Conservation (phyloP, 2,329 filamentous ascomycete genomes). For the Zasmidium angulare region DNA sequence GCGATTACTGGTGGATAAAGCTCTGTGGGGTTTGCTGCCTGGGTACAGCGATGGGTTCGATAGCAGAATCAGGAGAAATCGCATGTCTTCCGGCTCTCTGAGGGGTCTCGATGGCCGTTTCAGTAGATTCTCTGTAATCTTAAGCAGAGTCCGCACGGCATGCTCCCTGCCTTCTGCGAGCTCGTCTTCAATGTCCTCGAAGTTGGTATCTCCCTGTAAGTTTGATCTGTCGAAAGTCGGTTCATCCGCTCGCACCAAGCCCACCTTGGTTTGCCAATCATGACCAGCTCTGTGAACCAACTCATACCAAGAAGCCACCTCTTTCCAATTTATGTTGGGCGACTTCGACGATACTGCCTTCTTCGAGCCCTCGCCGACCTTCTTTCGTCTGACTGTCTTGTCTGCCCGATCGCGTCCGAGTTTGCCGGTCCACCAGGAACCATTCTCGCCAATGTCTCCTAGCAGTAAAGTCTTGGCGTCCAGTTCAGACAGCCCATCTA, state of each 20-base stretch:
- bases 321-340: conserved; percentile 73
- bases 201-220: conserved; percentile 47
- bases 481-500: conserved; percentile 56
- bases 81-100: conserved; percentile 65
- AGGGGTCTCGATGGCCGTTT: conserved; percentile 75
- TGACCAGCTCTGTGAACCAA: conserved; percentile 66
- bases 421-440: conserved; percentile 75
- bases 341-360: conserved; percentile 57
- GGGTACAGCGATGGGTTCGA: conserved; percentile 74
- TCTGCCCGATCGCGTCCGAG: conserved; percentile 34
- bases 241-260: conserved; percentile 32
- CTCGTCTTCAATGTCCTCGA: conserved; percentile 51
- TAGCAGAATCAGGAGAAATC: conserved; percentile 76
- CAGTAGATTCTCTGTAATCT: conserved; percentile 73
- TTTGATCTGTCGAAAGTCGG: conserved; percentile 36
- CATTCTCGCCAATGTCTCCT: conserved; percentile 77
- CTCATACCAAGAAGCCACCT: conserved; percentile 73
- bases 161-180: conserved; percentile 66
- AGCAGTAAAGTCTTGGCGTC: conserved; percentile 74
- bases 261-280: conserved; percentile 63
- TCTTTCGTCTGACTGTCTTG: conserved; percentile 31
- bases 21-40: conserved; percentile 17
- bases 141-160: conserved; percentile 68
- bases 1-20: conserved; percentile 6
- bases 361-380: conserved; percentile 27